Conservation (phyloP, 805 yeast genomes). For the Hagleromyces aurorensis region DNA sequence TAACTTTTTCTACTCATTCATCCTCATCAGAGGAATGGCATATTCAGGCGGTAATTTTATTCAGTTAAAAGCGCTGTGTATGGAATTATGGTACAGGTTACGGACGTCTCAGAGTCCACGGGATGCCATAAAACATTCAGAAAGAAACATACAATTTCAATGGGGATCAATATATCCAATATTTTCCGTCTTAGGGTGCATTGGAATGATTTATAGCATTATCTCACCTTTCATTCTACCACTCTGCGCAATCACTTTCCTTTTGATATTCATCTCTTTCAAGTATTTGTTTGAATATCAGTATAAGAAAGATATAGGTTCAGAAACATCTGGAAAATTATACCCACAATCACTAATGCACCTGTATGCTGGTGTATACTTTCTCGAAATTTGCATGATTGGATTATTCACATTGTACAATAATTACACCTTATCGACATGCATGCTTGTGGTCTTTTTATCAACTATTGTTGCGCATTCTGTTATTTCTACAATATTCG, state of each 20-base stretch:
- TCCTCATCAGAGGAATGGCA: slow-evolving; percentile 66
- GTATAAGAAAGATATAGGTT: slow-evolving; percentile 41
- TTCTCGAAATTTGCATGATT: slow-evolving; percentile 66
- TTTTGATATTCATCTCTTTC: slow-evolving; percentile 53
- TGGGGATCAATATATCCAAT: slow-evolving; percentile 82
- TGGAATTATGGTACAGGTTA: slow-evolving; percentile 30
- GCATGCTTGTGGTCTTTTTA: slow-evolving; percentile 45
- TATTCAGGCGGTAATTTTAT: slow-evolving; percentile 66
- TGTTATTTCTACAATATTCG: slow-evolving; percentile 40
- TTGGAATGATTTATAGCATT: slow-evolving; percentile 70
- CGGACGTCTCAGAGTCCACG: slow-evolving; percentile 55
- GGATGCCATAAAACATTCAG: slow-evolving; percentile 38
- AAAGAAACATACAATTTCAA: slow-evolving; percentile 38
- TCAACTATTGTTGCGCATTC: slow-evolving; percentile 52
- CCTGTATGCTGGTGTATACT: slow-evolving; percentile 72
- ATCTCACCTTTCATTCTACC: slow-evolving; percentile 72
- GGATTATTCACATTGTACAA: slow-evolving; percentile 67
- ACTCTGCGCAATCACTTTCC: slow-evolving; percentile 49
- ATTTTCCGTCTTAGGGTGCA: slow-evolving; percentile 68
- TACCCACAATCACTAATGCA: slow-evolving; percentile 73
- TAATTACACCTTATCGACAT: slow-evolving; percentile 35
- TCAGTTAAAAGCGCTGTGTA: slow-evolving; percentile 46
- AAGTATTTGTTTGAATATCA: slow-evolving; percentile 60
- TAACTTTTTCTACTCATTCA: slow-evolving; percentile 73
- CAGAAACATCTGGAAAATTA: slow-evolving; percentile 62